These are phyloP conservation scores for Kwoniella dendrophila DNA, from an alignment of 768 basidiomycete genomes.

Conservation along the genomic window DNA sequence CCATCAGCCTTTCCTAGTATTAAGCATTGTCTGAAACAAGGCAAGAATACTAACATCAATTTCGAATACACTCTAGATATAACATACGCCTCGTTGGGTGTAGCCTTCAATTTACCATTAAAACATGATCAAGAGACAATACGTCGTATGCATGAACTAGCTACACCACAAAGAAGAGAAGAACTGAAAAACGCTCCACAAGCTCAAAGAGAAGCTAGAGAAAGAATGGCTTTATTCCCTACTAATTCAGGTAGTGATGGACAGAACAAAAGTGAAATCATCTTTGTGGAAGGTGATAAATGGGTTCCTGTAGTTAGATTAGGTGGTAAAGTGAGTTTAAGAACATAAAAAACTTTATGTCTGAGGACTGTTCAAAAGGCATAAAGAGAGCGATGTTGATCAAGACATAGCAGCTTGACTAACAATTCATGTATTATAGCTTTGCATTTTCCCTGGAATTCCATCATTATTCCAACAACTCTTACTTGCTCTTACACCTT, in stretches of 20 bases:
- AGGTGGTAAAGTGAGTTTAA: conserved; percentile 65
- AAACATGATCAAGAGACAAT: conserved; percentile 77
- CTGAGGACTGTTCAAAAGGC: no score
- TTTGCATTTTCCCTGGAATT: conserved; percentile 91
- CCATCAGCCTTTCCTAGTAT: not conserved
- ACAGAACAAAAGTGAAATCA: conserved; percentile 70
- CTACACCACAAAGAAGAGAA: conserved; percentile 58
- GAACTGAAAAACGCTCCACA: conserved; percentile 68
- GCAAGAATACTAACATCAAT: no score
- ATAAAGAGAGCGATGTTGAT: no score
- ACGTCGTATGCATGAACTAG: conserved; percentile 67
- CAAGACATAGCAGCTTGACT: no score
- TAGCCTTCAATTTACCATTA: conserved; percentile 72
- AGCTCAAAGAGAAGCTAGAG: conserved; percentile 73
- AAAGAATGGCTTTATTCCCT: conserved; percentile 90
- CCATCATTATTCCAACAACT: conserved; percentile 81
- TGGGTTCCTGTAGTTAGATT: conserved; percentile 94
- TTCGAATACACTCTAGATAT: conserved; percentile 63
- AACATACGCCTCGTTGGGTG: conserved; percentile 83
- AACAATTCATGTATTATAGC: no score
- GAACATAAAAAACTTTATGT: no score
- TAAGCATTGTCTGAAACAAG: not conserved
- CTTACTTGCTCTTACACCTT: conserved; percentile 70
- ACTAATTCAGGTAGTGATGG: conserved; percentile 26
- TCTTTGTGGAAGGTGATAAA: conserved; percentile 76